Evolutionary conservation across 2,329 filamentous ascomycete species (phyloP), one percentile per base, ranked within the genome.

Genomic region (Blastomyces silverae): DNA sequence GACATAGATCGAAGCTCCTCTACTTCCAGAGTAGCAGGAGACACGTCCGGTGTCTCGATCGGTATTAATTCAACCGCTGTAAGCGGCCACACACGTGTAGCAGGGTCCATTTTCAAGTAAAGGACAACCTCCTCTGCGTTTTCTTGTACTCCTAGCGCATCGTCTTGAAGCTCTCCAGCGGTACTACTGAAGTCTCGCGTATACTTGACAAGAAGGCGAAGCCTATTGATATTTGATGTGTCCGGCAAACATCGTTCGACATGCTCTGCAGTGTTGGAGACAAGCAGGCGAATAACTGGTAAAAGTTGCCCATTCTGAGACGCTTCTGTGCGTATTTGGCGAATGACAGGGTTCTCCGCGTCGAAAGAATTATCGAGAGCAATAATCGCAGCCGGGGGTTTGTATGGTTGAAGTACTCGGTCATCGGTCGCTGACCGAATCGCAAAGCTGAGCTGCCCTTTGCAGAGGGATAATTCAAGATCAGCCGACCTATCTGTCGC

Each of bases 181-280:
- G 72, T 70, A 62, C 75, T 69, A 57, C 71, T 71, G 46, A 77
- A 70, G 58, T 71, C 70, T 11, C 68, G 68, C 17, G 74, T 74
- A 66, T 75, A 73, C 53, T 76, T 72, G 34, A 77, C 64, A 52
- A 79, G 70, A 22, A 75, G 64, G 4, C 72, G 71, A 31, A 79
- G 70, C 34, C 71, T 72, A 53, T 76, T 73, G 2, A 72, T 61
- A 42, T 76, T 73, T 2, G 73, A 68, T 25, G 74, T 66, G 48
- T 76, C 70, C 4, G 79, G 77, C 39, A 80, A 72, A 66, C 79
- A 81, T 53, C 74, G 73, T 62, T 77, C 74, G 48, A 81, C 76
- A 67, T 81, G 79, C 65, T 81, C 79, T 50, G 75, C 76, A 0
- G 78, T 77, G 66, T 81, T 81, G n/a, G 78, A 73, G 25, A 81